A percentile compares a stretch with the other conserved stretches of the same genome.
These are phyloP conservation scores for Ophiocordyceps sinensis DNA, from an alignment of 2,329 filamentous ascomycete genomes.

Conservation along the genomic window DNA sequence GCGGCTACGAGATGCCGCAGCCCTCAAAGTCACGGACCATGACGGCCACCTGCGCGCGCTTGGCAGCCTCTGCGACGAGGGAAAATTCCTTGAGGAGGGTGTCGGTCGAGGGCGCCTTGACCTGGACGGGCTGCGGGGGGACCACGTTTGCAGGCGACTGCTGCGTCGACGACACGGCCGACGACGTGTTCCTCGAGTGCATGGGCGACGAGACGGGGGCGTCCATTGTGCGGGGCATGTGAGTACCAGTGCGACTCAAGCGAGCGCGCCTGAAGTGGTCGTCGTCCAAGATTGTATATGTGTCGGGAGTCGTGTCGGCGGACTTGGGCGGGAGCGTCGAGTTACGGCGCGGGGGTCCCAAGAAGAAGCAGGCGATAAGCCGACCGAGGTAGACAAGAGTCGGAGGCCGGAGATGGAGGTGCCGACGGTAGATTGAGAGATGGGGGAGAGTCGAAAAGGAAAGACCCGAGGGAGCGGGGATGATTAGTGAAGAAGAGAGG, in stretches of 20 bases:
- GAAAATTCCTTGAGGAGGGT: constrained; percentile 66
- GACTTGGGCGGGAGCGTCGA: too few species aligned
- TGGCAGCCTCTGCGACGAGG: constrained; percentile 82
- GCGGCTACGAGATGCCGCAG: constrained; percentile 35
- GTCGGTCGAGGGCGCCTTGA: constrained; percentile 27
- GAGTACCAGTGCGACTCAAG: too few species aligned
- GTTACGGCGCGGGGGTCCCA: too few species aligned
- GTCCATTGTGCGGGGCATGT: constrained; percentile 13
- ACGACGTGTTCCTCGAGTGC: background rate
- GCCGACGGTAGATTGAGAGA: too few species aligned
- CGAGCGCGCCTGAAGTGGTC: too few species aligned
- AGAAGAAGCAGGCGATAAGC: too few species aligned
- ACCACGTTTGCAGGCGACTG: constrained; percentile 13
- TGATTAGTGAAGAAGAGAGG: too few species aligned
- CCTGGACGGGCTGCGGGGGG: constrained; percentile 9
- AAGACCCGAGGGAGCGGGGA: too few species aligned
- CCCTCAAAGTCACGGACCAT: constrained; percentile 76
- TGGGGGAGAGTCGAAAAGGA: too few species aligned
- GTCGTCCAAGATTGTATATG: background rate
- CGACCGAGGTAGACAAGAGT: too few species aligned
- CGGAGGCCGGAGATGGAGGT: too few species aligned
- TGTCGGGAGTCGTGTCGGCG: background rate
- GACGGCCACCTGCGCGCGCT: constrained; percentile 80
- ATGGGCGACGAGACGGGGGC: constrained; percentile 17
- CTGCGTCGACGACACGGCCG: constrained; percentile 11